Conservation (phyloP, 2,329 filamentous ascomycete genomes). For the Exophiala mesophila region DNA sequence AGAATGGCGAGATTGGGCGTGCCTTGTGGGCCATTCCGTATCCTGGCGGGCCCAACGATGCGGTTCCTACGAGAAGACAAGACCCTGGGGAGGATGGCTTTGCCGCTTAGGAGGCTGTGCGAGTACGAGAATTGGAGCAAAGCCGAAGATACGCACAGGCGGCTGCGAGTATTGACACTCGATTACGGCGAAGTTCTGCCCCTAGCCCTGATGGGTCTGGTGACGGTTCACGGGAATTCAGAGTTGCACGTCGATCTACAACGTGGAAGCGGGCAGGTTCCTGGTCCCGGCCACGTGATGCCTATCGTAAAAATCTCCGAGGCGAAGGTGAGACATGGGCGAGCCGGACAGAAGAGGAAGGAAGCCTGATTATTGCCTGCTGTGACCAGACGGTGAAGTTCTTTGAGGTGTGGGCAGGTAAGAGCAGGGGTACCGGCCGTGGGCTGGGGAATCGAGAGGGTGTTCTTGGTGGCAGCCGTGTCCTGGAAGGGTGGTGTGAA, state of each 20-base stretch:
- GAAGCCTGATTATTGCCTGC: slow-evolving; percentile 84
- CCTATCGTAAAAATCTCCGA: slow-evolving; percentile 14
- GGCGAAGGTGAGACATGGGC: slow-evolving; percentile 52
- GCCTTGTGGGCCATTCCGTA: slow-evolving; percentile 87
- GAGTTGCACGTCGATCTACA: too few relatives aligned
- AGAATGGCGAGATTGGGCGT: slow-evolving; percentile 36
- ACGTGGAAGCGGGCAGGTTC: slow-evolving; percentile 1
- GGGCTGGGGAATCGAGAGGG: slow-evolving; percentile 40
- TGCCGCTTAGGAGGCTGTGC: slow-evolving; percentile 21
- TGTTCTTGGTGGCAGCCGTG: slow-evolving; percentile 74
- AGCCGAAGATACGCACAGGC: not conserved
- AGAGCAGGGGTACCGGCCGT: slow-evolving; percentile 50
- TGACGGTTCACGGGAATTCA: not conserved
- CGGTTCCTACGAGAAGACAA: slow-evolving; percentile 15
- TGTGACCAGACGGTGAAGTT: slow-evolving; percentile 93
- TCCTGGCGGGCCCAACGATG: slow-evolving; percentile 56
- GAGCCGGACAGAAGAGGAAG: slow-evolving; percentile 59
- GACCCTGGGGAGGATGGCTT: slow-evolving; percentile 13
- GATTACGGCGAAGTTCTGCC: slow-evolving; percentile 8
- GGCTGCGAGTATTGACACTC: not conserved
- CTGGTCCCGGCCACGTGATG: slow-evolving; percentile 11
- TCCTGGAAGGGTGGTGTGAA: slow-evolving; percentile 69
- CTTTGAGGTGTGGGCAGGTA: slow-evolving; percentile 83
- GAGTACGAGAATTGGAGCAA: slow-evolving; percentile 10
- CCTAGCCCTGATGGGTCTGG: slow-evolving; percentile 10